Conservation (phyloP, 2,329 filamentous ascomycete genomes). For the Arthrocladium fulminans region DNA sequence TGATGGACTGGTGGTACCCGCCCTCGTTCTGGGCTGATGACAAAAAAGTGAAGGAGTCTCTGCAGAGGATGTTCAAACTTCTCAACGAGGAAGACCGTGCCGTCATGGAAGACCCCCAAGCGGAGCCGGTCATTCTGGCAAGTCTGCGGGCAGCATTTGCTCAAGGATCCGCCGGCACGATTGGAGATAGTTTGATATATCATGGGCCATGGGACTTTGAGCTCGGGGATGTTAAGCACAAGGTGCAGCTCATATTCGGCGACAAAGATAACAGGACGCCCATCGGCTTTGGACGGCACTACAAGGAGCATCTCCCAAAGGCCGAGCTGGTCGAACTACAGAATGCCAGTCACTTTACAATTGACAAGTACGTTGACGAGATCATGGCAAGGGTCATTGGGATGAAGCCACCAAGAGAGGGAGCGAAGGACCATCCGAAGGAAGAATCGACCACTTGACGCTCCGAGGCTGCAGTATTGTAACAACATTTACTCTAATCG, state of each 20-base stretch:
- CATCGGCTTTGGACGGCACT: not conserved
- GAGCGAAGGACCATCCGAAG: too few species aligned
- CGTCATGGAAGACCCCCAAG: not conserved
- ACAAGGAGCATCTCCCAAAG: not conserved
- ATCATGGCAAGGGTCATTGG: not conserved
- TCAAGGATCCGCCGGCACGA: not conserved
- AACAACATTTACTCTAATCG: too few species aligned
- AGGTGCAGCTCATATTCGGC: constrained; percentile 1
- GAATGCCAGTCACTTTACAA: not conserved
- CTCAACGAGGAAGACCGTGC: not conserved
- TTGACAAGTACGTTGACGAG: constrained; percentile 3
- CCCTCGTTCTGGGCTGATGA: not conserved
- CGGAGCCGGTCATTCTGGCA: not conserved
- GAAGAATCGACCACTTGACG: too few species aligned
- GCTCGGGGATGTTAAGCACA: not conserved
- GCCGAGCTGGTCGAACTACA: not conserved
- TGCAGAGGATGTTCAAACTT: not conserved
- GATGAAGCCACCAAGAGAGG: constrained; percentile 29
- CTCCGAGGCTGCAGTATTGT: too few species aligned
- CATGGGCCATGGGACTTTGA: not conserved
- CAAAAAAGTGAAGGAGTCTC: not conserved
- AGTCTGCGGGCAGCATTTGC: not conserved
- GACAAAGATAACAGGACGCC: not conserved
- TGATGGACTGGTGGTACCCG: not conserved
- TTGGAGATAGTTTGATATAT: not conserved